A percentile compares a stretch with the other conserved stretches of the same genome.
Conservation (phyloP, 768 basidiomycete species). For the Lepiota subincarnata region DNA sequence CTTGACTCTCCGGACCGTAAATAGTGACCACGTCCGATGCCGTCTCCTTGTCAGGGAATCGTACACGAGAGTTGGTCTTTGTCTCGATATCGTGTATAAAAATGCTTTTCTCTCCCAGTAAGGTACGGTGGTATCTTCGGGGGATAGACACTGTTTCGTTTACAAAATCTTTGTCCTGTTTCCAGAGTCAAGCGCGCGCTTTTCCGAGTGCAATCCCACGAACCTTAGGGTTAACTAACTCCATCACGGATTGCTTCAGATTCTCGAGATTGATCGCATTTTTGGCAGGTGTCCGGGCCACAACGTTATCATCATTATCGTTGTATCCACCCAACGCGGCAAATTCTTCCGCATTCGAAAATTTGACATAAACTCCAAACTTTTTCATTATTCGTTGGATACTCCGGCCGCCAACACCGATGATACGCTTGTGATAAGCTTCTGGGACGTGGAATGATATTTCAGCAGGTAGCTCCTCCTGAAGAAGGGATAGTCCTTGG, state of each 20-base stretch:
- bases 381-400: slow-evolving; percentile 99
- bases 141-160: slow-evolving; percentile 93
- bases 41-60: slow-evolving; percentile 90
- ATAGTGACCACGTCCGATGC: slow-evolving; percentile 96
- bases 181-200: slow-evolving; percentile 6
- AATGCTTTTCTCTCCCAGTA: slow-evolving; percentile 94
- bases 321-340: slow-evolving; percentile 91
- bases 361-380: slow-evolving; percentile 99
- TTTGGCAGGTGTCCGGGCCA: slow-evolving; percentile 97
- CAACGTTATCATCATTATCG: slow-evolving; percentile 97
- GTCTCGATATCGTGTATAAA: slow-evolving; percentile 96
- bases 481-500: slow-evolving; percentile 82
- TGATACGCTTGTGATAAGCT: slow-evolving; percentile 97
- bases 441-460: slow-evolving; percentile 99
- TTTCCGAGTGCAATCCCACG: slow-evolving; percentile 15
- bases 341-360: slow-evolving; percentile 97
- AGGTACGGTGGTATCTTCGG: slow-evolving; percentile 88
- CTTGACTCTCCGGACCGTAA: slow-evolving; percentile 95
- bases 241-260: slow-evolving; percentile 95
- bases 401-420: slow-evolving; percentile 95
- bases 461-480: slow-evolving; percentile 98
- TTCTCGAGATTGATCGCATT: slow-evolving; percentile 94
- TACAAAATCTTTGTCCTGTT: slow-evolving; percentile 93
- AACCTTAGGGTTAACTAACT: slow-evolving; percentile 94
- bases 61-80: slow-evolving; percentile 91